Evolutionary conservation across 176 grass and related monocot genomes (phyloP), one percentile per base, ranked within the genome.

Genomic region (Avena atlantica): DNA sequence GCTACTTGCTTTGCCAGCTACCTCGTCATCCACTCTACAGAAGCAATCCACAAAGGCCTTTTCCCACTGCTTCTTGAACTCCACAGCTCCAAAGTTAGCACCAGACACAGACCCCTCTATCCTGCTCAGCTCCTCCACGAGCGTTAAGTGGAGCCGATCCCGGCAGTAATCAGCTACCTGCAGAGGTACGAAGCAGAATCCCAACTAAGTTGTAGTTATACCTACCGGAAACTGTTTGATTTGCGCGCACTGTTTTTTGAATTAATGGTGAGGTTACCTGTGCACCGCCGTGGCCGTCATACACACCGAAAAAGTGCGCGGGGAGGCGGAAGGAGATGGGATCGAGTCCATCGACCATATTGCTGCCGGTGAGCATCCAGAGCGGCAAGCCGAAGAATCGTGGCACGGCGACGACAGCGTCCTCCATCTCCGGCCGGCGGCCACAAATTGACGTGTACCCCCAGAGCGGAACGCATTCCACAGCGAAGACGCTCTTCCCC

Each of bases 91-190:
- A 45, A 78, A 78, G 53, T 81, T 84, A 29, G 73, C 78, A 44
- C 67, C 63, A 65, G 45, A 63, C 10, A 86, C 16, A 23, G 80
- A 84, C 11, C 77, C 44, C 17, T 86, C 74, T 52, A 87, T 89
- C 42, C 89, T 69, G 31, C 55, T 72, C 65, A 98, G 57, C 83
- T 93, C 89, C 81, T 95, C 91, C n/a, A 81, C 84, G 55, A 97
- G 71, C 8, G 86, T 87, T 2, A 58, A 13, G 62, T 95, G 87
- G 36, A 98, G 75, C 73, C 87, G 83, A 13, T 95, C 81, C 50
- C 85, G 82, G 66, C 95, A 98, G 86, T 93, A 98, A 77, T 90
- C 89, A 50, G 95, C 95, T 34, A 98, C 91, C 95, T 98, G 57
- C 40, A 78, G 9, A 53, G 25, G 47, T 11, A 49, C 2, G 34